Conservation (phyloP, 2,329 filamentous ascomycete genomes). For the Akanthomyces lecanii region DNA sequence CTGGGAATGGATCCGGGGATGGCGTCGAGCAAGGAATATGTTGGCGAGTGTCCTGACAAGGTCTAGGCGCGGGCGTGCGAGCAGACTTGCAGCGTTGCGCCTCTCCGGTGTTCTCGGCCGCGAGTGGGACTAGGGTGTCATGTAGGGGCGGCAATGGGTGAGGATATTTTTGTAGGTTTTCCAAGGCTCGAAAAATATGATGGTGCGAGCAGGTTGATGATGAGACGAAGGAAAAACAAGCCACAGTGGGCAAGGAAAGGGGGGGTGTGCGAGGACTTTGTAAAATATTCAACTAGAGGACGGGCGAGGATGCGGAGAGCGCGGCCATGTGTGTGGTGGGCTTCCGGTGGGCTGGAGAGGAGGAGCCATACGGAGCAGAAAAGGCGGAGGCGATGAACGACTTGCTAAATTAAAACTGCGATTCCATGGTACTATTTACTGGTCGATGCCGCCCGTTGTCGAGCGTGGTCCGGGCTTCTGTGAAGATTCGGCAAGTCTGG, state of each 20-base stretch:
- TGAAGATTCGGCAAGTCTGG: conserved; percentile 8
- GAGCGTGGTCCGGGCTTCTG: background rate
- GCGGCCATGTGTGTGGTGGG: conserved; percentile 11
- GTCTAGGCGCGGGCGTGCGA: background rate
- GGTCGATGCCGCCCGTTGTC: background rate
- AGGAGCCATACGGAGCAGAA: background rate
- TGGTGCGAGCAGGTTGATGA: background rate
- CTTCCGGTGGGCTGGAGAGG: background rate
- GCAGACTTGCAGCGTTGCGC: background rate
- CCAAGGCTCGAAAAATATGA: background rate
- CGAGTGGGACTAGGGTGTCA: background rate
- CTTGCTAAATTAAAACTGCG: background rate
- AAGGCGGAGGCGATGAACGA: background rate
- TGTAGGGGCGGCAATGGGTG: background rate
- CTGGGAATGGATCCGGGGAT: conserved; percentile 7
- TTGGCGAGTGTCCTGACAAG: background rate
- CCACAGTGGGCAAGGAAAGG: conserved; percentile 1
- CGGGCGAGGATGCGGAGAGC: conserved; percentile 5
- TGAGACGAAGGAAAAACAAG: background rate
- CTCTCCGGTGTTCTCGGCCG: conserved; percentile 11
- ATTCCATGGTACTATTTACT: background rate
- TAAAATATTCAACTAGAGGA: background rate
- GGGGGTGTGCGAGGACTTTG: conserved; percentile 4
- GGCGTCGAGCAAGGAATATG: background rate
- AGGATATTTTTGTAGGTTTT: background rate